These are phyloP conservation scores for Podila epigama DNA, from an alignment of 192 early-diverging fungal genomes.

Conservation along the genomic window DNA sequence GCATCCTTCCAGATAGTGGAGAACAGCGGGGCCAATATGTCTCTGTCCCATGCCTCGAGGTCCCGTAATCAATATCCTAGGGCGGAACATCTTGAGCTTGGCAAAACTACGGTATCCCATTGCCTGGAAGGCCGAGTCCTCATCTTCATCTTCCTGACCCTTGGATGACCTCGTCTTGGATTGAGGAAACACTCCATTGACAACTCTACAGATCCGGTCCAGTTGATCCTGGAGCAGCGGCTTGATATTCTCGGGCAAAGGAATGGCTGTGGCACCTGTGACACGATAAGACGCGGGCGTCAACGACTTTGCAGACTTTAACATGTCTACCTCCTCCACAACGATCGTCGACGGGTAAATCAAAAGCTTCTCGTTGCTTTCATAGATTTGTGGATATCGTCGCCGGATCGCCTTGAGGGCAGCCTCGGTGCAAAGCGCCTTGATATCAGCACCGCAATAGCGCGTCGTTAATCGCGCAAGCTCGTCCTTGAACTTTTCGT, in stretches of 20 bases:
- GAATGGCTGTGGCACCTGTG: slow-evolving; percentile 48
- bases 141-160: slow-evolving; percentile 5
- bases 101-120: slow-evolving; percentile 45
- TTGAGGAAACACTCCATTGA: slow-evolving; percentile 26
- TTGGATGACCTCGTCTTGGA: slow-evolving; percentile 3
- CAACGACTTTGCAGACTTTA: slow-evolving; percentile 51
- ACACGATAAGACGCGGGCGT: slow-evolving; percentile 55
- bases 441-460: slow-evolving; percentile 76
- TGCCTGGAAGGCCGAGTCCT: slow-evolving; percentile 36
- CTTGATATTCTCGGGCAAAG: slow-evolving; percentile 50
- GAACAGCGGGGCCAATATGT: slow-evolving; percentile 58
- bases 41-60: slow-evolving; percentile 66
- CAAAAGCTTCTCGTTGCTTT: slow-evolving; percentile 56
- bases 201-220: slow-evolving; percentile 1
- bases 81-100: slow-evolving; percentile 54
- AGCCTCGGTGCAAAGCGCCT: slow-evolving; percentile 75
- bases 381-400: slow-evolving; percentile 75
- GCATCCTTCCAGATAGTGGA: slow-evolving; percentile 65
- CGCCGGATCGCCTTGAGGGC: slow-evolving; percentile 72
- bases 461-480: slow-evolving; percentile 66
- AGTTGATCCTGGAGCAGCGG: slow-evolving; percentile 48
- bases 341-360: slow-evolving; percentile 57
- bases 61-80: slow-evolving; percentile 69
- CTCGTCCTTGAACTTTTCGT: slow-evolving; percentile 52
- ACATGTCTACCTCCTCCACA: slow-evolving; percentile 67